phyloP scores from a whole-genome alignment of 2,329 filamentous ascomycete species.

The Fusarium sp. region DNA sequence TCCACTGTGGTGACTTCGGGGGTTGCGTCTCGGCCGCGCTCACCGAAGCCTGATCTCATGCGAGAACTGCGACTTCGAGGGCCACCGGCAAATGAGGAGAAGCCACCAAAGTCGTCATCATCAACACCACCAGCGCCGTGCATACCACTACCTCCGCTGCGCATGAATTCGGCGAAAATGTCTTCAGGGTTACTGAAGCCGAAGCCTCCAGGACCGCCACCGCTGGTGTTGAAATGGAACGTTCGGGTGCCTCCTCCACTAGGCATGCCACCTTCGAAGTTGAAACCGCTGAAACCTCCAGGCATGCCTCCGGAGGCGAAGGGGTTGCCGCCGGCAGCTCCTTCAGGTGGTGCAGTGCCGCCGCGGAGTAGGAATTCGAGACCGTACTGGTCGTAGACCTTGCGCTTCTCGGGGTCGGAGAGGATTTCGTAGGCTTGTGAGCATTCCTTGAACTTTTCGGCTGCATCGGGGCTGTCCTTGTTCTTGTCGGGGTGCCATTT shows the following conservation, averaged over 20 bases:
- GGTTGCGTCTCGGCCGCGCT: conserved; percentile 58
- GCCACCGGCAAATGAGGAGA: conserved; percentile 59
- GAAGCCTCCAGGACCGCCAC: conserved; percentile 73
- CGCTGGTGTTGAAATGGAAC: conserved; percentile 73
- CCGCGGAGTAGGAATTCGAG: conserved; percentile 92
- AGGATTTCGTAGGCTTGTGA: conserved; percentile 99
- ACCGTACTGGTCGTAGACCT: conserved; percentile 93
- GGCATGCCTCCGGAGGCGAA: conserved; percentile 69
- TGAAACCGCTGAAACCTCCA: conserved; percentile 64
- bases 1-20: conserved; percentile 94
- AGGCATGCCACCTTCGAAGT: conserved; percentile 60
- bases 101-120: conserved; percentile 64
- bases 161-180: conserved; percentile 88
- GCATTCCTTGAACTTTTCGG: conserved; percentile 97
- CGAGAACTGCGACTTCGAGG: conserved; percentile 55
- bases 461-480: conserved; percentile 85
- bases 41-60: conserved; percentile 56
- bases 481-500: conserved; percentile 99
- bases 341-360: conserved; percentile 75
- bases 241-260: conserved; percentile 62
- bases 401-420: conserved; percentile 95
- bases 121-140: conserved; percentile 58
- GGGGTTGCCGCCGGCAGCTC: conserved; percentile 67
- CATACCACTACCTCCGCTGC: conserved; percentile 59
- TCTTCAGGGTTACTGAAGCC: conserved; percentile 85